Percentiles rank a stretch among this genome's conserved stretches.
phyloP scores from a whole-genome alignment of 176 grass and related monocot species.

The Neostapfia colusana region DNA sequence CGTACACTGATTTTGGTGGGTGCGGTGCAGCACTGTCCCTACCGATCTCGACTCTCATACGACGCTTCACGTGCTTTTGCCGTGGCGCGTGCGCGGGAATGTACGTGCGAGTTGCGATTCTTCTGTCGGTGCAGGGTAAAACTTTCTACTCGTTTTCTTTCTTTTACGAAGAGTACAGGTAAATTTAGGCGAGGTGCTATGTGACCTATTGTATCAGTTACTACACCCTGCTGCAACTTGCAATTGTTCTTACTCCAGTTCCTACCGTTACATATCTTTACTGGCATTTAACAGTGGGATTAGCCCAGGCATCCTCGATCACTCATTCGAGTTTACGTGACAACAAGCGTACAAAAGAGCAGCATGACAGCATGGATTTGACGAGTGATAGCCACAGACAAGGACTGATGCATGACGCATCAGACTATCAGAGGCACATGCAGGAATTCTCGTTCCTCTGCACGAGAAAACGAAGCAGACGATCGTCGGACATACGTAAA shows the following conservation, averaged over 20 bases:
- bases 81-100: not conserved
- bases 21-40: not conserved
- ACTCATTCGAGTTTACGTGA: not conserved
- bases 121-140: not conserved
- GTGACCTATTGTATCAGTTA: not conserved
- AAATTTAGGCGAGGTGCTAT: not conserved
- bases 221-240: no score
- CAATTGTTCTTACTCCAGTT: not conserved
- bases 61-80: not conserved
- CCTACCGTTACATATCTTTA: no score
- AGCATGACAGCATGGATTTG: not conserved
- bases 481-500: not conserved
- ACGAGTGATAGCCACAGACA: not conserved
- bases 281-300: not conserved
- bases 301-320: not conserved
- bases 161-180: no score
- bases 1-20: not conserved
- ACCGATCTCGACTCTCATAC: conserved; percentile 1
- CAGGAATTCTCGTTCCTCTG: not conserved
- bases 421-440: not conserved
- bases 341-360: not conserved
- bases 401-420: not conserved
- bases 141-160: not conserved
- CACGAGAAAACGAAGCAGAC: not conserved
- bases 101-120: not conserved